A percentile compares a stretch with the other conserved stretches of the same genome.
Evolutionary conservation across 805 yeast species (phyloP).

Genomic region (Pichia cabralensis): DNA sequence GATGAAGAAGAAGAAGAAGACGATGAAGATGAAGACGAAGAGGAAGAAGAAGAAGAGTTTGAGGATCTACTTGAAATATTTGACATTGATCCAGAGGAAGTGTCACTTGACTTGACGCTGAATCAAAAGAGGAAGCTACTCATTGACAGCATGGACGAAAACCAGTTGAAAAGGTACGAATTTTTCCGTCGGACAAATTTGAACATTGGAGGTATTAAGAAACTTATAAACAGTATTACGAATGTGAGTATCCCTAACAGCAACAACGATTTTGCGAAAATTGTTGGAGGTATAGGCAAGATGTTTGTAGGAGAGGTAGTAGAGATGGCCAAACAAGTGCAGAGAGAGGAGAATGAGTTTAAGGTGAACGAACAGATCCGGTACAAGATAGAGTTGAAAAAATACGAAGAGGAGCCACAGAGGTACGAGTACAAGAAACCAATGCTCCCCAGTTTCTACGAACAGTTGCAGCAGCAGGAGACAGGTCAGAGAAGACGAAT

Average conservation of each 20-base stretch:
- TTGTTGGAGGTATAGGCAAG: constrained; percentile 79
- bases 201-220: constrained; percentile 66
- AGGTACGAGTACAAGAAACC: no score
- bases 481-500: no score
- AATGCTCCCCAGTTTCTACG: no score
- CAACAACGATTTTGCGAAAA: constrained; percentile 57
- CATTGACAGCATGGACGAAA: constrained; percentile 64
- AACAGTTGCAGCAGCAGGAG: no score
- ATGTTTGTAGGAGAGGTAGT: constrained; percentile 85
- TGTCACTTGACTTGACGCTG: not conserved
- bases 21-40: constrained; percentile 11
- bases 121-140: constrained; percentile 51
- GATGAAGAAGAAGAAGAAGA: not conserved
- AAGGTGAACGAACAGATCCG: constrained; percentile 28
- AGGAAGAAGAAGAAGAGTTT: constrained; percentile 16
- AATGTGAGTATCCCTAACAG: no score
- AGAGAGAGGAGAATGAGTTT: constrained; percentile 41
- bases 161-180: constrained; percentile 81
- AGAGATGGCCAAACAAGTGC: constrained; percentile 69
- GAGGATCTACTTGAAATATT: no score
- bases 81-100: no score
- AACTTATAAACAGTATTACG: no score
- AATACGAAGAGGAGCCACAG: no score
- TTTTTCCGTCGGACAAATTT: constrained; percentile 72
- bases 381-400: no score